These are phyloP conservation scores for Blastobotrys arbuscula DNA, from an alignment of 1,139 yeast species.

Conservation along the genomic window DNA sequence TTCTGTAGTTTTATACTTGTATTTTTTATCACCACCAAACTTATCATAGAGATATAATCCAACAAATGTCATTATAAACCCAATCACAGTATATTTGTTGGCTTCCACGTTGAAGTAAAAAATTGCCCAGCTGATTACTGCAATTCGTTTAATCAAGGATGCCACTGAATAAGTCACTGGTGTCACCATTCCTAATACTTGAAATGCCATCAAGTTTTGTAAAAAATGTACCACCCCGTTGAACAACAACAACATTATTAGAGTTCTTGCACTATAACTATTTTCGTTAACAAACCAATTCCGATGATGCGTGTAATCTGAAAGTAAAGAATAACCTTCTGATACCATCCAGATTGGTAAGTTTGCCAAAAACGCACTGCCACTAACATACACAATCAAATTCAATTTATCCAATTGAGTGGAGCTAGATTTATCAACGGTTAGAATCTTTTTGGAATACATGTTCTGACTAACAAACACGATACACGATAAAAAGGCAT, in stretches of 20 bases:
- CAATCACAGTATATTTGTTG: conserved; percentile 55
- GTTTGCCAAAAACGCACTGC: conserved; percentile 72
- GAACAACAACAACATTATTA: conserved; percentile 24
- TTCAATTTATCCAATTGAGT: conserved; percentile 71
- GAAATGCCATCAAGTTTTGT: conserved; percentile 85
- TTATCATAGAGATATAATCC: conserved; percentile 60
- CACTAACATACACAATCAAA: conserved; percentile 75
- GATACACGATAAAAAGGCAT: conserved; percentile 74
- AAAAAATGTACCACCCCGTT: conserved; percentile 77
- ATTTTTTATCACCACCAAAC: conserved; percentile 49
- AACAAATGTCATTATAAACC: conserved; percentile 64
- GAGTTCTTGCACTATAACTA: conserved; percentile 14
- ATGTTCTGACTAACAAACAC: conserved; percentile 90
- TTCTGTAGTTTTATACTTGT: conserved; percentile 12
- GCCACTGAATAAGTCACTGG: conserved; percentile 93
- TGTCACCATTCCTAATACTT: conserved; percentile 74
- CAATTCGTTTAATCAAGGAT: conserved; percentile 77
- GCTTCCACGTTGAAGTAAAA: conserved; percentile 61
- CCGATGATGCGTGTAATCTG: conserved; percentile 17
- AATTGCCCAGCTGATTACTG: conserved; percentile 75
- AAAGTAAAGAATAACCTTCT: conserved; percentile 43
- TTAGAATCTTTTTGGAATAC: conserved; percentile 77
- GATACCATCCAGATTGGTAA: conserved; percentile 68
- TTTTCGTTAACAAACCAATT: too few relatives aligned
- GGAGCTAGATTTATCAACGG: conserved; percentile 34